phyloP scores from a whole-genome alignment of 371 early-diverging fungal species.

The Thermomucor indicae-seudaticae region DNA sequence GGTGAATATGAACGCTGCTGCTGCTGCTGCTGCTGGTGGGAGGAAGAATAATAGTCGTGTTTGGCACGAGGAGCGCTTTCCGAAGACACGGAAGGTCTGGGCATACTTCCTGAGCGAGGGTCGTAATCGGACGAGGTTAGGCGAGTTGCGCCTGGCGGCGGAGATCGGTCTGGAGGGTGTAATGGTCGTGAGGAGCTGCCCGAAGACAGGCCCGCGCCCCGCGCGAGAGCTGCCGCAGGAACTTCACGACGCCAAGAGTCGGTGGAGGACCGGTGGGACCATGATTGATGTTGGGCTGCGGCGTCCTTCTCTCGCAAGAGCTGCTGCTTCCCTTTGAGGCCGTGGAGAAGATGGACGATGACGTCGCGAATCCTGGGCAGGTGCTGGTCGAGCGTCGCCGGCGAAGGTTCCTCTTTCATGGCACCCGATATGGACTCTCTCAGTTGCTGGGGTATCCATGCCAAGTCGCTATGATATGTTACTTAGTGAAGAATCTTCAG shows the following conservation, averaged over 20 bases:
- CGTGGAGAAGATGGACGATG: conserved; percentile 60
- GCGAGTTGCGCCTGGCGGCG: conserved; percentile 7
- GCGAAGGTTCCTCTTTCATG: conserved; percentile 53
- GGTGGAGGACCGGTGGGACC: conserved; percentile 10
- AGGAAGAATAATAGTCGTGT: conserved; percentile 15
- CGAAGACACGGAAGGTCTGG: conserved; percentile 32
- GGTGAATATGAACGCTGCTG: conserved; percentile 22
- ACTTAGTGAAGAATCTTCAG: neutral
- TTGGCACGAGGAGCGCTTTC: conserved; percentile 29
- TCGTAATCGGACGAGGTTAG: conserved; percentile 32
- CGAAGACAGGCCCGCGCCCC: conserved; percentile 15
- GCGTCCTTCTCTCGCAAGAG: conserved; percentile 38
- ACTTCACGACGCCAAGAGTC: conserved; percentile 37
- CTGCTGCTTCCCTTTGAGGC: conserved; percentile 57
- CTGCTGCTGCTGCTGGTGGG: too few relatives aligned
- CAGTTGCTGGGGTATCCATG: conserved; percentile 55
- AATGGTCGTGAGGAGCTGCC: conserved; percentile 7
- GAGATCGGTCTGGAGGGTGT: conserved; percentile 11
- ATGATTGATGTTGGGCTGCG: conserved; percentile 8
- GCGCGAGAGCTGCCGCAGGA: conserved; percentile 30
- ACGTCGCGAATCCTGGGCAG: conserved; percentile 60
- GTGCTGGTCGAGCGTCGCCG: conserved; percentile 47
- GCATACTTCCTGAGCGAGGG: conserved; percentile 37
- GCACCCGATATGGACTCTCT: conserved; percentile 49
- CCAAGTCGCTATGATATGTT: conserved; percentile 39